phyloP scores from a whole-genome alignment of 75 land plant species.

The Selaginella moellendorffii region DNA sequence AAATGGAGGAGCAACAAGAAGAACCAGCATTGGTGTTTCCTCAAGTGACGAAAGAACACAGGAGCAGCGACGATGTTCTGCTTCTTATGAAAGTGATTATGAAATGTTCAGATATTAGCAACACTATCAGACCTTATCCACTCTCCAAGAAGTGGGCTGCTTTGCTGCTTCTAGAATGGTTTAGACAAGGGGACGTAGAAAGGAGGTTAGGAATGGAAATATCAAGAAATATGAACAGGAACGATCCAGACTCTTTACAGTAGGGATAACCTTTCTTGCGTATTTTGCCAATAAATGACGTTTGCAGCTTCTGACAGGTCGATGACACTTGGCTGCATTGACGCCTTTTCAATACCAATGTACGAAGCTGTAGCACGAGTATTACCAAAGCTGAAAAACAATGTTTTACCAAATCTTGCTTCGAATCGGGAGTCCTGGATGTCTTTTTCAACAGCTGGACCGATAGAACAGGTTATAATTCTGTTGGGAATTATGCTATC shows the following conservation, averaged over 20 bases:
- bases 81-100: constrained; percentile 24
- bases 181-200: constrained; percentile 34
- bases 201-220: constrained; percentile 22
- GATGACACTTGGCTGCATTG: constrained; percentile 33
- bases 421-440: constrained; percentile 17
- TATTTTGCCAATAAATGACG: too few relatives aligned
- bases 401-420: constrained; percentile 22
- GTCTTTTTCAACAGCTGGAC: constrained; percentile 14
- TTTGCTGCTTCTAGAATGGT: constrained; percentile 30
- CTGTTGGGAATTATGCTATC: too few relatives aligned
- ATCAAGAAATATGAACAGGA: constrained; percentile 33
- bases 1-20: constrained; percentile 4
- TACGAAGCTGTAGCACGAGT: constrained; percentile 20
- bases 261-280: not conserved
- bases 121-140: constrained; percentile 25
- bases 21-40: not conserved
- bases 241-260: constrained; percentile 23
- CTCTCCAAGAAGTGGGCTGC: constrained; percentile 36
- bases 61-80: constrained; percentile 14
- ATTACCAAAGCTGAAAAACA: constrained; percentile 26
- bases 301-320: too few relatives aligned
- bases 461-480: constrained; percentile 17
- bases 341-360: constrained; percentile 24
- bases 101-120: constrained; percentile 36
- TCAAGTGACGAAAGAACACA: not conserved